These are phyloP conservation scores for Sphaerulina musiva DNA, from an alignment of 2,329 filamentous ascomycete genomes.

Conservation along the genomic window DNA sequence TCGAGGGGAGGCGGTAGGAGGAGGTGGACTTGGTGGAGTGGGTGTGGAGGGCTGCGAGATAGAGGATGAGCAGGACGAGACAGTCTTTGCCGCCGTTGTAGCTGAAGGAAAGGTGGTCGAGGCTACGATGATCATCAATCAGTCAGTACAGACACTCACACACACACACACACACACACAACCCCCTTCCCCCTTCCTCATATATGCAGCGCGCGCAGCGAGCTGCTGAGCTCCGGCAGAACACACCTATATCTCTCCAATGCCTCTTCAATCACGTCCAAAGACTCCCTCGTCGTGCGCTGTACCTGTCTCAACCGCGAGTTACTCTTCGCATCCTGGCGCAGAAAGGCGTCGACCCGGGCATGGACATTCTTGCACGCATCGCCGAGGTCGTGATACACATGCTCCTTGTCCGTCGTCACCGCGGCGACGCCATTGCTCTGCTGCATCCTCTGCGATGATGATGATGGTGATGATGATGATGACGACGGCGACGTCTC, in stretches of 20 bases:
- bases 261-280: conserved; percentile 68
- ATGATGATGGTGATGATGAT: too few relatives aligned
- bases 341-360: conserved; percentile 61
- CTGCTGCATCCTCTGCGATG: neutral
- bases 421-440: conserved; percentile 1
- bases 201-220: too few relatives aligned
- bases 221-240: neutral
- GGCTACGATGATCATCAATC: conserved; percentile 41
- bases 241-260: conserved; percentile 65
- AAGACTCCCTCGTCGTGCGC: conserved; percentile 63
- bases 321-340: conserved; percentile 48
- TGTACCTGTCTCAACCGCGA: conserved; percentile 60
- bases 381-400: conserved; percentile 30
- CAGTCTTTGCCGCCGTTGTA: conserved; percentile 99
- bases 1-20: conserved; percentile 36
- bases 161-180: neutral
- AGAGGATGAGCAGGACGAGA: conserved; percentile 80
- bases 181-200: too few relatives aligned
- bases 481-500: neutral
- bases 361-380: conserved; percentile 49
- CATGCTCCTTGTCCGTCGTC: conserved; percentile 2
- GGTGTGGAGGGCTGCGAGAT: conserved; percentile 60
- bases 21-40: conserved; percentile 26
- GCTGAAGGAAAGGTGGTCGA: conserved; percentile 74
- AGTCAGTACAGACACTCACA: neutral